These are phyloP conservation scores for Brassica cretica DNA, from an alignment of 345 rosid species.

Conservation along the genomic window DNA sequence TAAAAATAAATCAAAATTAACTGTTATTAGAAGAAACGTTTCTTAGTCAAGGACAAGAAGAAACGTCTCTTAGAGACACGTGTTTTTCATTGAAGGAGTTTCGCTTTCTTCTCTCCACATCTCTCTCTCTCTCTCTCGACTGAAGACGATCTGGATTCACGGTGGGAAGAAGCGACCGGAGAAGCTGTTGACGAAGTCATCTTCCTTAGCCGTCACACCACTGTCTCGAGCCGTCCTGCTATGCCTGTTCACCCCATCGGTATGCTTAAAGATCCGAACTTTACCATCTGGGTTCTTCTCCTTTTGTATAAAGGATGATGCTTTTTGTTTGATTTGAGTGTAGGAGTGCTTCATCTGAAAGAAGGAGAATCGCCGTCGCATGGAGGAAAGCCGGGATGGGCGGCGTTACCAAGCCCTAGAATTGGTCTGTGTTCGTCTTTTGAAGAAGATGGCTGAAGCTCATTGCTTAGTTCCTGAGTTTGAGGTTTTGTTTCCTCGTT, in stretches of 20 bases:
- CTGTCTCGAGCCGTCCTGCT: slow-evolving; percentile 87
- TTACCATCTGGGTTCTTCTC: slow-evolving; percentile 13
- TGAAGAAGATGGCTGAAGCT: slow-evolving; percentile 67
- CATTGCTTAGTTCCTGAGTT: slow-evolving; percentile 85
- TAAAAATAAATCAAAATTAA: too few relatives aligned
- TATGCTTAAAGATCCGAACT: slow-evolving; percentile 23
- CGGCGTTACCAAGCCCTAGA: slow-evolving; percentile 78
- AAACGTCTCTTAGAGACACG: too few relatives aligned
- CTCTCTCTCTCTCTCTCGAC: too few relatives aligned
- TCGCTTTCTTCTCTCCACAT: too few relatives aligned
- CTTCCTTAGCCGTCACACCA: slow-evolving; percentile 90
- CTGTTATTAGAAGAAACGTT: too few relatives aligned
- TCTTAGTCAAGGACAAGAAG: too few relatives aligned
- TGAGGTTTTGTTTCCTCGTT: slow-evolving; percentile 54
- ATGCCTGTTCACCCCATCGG: slow-evolving; percentile 90
- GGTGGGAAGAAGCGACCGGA: slow-evolving; percentile 85
- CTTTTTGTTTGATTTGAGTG: not conserved
- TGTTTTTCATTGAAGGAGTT: too few relatives aligned
- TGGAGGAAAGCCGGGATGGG: slow-evolving; percentile 97
- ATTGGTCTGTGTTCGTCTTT: slow-evolving; percentile 83
- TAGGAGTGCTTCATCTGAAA: slow-evolving; percentile 80
- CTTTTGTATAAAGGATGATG: not conserved
- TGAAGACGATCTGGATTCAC: slow-evolving; percentile 75
- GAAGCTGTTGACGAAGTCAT: slow-evolving; percentile 80
- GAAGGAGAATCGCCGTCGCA: slow-evolving; percentile 84